Evolutionary conservation across 2,329 filamentous ascomycete genomes (phyloP), one percentile per base, ranked within the genome.

Genomic region (Ceratocystis alfenasii): DNA sequence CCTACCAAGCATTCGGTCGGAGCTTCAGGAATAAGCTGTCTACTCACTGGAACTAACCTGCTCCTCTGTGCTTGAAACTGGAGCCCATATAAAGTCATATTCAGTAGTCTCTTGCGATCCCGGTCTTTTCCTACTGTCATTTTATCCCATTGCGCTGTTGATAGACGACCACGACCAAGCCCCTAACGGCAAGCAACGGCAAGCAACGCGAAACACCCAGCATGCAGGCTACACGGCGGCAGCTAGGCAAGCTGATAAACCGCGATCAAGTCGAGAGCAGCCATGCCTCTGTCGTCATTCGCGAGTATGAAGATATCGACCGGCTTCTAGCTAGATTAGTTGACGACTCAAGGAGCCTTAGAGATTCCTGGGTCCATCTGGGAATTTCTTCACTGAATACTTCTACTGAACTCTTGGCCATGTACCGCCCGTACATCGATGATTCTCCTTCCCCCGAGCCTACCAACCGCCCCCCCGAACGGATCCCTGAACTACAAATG

Each of bases 301-400:
- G 84, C 70, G 89, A 94, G 72, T 94, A 91, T 73, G 87, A 90
- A 70, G 86, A 92, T 74, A 87, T 87, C 30, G 88, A 94, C 74
- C 83, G 83, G 70, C 82, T 92, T 73, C 80, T 94, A 69, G 81
- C 83, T 69, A 86, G 85, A 88, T 83, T 94, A 70, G 83, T 91
- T 70, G 87, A 90, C 69, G 85, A 87, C 68, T 84, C 87, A 46
- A 88, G 85, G 74, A 79, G 84, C 73, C 94, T 89, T 86, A 84
- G 87, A 72, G 87, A 93, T 71, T 82, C 87, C 10, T 95, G 90
- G 90, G 80, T 85, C 5, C 82, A 84, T 67, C 85, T 93, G 69
- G 81, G 89, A 66, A 81, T 80, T 66, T 80, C 85, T 67, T 89
- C 93, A 73, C 80, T 87, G 68, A 81, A 83, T 53, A 79, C 88